These are phyloP conservation scores for Colletotrichum viniferum DNA, from an alignment of 2,329 filamentous ascomycete species.

Conservation along the genomic window DNA sequence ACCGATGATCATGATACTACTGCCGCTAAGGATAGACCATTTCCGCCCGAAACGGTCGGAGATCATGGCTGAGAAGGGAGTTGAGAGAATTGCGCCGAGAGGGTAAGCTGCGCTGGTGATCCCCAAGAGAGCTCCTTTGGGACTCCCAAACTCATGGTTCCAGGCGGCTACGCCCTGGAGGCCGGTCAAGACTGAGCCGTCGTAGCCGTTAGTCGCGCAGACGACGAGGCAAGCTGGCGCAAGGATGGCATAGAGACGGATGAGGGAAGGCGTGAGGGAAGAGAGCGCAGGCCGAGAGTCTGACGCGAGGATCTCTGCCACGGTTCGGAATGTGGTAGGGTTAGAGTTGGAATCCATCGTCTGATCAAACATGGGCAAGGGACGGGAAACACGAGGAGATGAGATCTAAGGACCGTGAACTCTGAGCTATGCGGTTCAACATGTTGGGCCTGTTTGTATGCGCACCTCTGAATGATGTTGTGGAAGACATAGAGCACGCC, in stretches of 20 bases:
- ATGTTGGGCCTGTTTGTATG: background rate
- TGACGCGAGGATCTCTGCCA: background rate
- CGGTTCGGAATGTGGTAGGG: background rate
- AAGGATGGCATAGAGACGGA: background rate
- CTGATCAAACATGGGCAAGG: background rate
- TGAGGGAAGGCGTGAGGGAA: background rate
- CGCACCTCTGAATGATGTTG: background rate
- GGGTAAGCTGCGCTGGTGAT: conserved; percentile 40
- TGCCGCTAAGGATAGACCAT: conserved; percentile 38
- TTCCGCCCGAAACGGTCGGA: conserved; percentile 44
- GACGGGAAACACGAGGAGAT: background rate
- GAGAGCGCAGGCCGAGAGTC: background rate
- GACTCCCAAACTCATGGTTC: conserved; percentile 37
- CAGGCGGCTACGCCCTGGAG: conserved; percentile 39
- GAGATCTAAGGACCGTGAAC: background rate
- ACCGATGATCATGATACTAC: conserved; percentile 32
- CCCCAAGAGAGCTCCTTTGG: conserved; percentile 37
- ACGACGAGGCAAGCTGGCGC: background rate
- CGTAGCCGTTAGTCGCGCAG: background rate
- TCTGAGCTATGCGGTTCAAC: background rate
- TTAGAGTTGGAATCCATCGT: background rate
- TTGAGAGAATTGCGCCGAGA: conserved; percentile 40
- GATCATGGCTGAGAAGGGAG: conserved; percentile 37
- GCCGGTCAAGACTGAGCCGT: conserved; percentile 43
- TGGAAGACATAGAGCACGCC: background rate